Conservation (phyloP, 257 asterid genomes). For the Ophiorrhiza pumila region DNA sequence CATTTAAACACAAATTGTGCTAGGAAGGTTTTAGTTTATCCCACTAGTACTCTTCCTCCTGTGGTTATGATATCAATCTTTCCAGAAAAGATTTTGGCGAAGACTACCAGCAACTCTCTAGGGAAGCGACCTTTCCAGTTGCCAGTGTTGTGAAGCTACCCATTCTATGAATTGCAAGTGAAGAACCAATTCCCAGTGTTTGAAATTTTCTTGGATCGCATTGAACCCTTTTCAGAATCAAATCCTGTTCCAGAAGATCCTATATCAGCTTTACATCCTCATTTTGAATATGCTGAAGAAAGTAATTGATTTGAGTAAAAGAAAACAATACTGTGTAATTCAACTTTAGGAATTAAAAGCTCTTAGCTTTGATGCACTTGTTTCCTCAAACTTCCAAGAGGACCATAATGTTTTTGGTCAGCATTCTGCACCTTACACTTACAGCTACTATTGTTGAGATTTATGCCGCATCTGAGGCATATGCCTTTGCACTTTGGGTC, state of each 20-base stretch:
- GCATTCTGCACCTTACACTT: slow-evolving; percentile 34
- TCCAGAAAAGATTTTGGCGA: not conserved
- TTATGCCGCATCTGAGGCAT: slow-evolving; percentile 69
- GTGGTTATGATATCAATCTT: not conserved
- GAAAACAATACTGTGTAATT: not conserved
- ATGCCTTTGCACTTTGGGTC: slow-evolving; percentile 72
- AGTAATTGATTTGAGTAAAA: not conserved
- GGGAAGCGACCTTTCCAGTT: not conserved
- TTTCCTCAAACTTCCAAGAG: slow-evolving; percentile 60
- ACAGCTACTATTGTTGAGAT: slow-evolving; percentile 58
- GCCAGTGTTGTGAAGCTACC: not conserved
- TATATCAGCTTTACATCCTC: not conserved
- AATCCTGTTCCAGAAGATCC: not conserved
- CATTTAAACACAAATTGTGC: not conserved
- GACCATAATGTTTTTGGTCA: slow-evolving; percentile 49
- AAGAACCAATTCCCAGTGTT: not conserved
- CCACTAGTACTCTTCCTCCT: too few species aligned
- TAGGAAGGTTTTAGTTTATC: too few species aligned
- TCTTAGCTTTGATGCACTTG: slow-evolving; percentile 60
- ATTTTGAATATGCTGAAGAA: too few species aligned
- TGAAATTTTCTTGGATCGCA: not conserved
- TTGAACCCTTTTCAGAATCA: not conserved
- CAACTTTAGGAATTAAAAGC: not conserved
- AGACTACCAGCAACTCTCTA: not conserved
- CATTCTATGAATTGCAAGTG: not conserved